These are phyloP conservation scores for Chytriomyces confervae DNA, from an alignment of 192 early-diverging fungal genomes.

Conservation along the genomic window DNA sequence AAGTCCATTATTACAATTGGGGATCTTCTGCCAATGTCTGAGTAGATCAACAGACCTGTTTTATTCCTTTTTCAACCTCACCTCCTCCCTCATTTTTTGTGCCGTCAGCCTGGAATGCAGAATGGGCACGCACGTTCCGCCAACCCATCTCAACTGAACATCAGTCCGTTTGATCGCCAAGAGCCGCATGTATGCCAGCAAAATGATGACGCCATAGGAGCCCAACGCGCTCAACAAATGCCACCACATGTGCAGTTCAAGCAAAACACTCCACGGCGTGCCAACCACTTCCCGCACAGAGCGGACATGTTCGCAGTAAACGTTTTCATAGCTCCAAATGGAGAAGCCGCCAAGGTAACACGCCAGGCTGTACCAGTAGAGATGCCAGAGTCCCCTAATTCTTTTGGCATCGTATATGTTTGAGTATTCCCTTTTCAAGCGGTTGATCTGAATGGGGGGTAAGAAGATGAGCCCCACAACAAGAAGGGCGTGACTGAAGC, in stretches of 20 bases:
- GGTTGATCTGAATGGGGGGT: constrained; percentile 37
- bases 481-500: constrained; percentile 33
- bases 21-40: too few relatives aligned
- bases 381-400: constrained; percentile 2
- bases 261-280: constrained; percentile 54
- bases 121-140: too few relatives aligned
- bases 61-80: too few relatives aligned
- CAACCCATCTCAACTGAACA: constrained; percentile 29
- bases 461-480: constrained; percentile 26
- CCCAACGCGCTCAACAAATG: constrained; percentile 48
- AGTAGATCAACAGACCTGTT: too few relatives aligned
- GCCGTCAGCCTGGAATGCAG: too few relatives aligned
- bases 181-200: constrained; percentile 27
- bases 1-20: too few relatives aligned
- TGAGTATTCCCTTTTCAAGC: constrained; percentile 5
- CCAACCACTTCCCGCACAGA: constrained; percentile 53
- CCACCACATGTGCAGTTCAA: constrained; percentile 58
- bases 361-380: not conserved
- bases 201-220: constrained; percentile 34
- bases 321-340: constrained; percentile 84
- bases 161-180: constrained; percentile 38
- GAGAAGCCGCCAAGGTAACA: constrained; percentile 46
- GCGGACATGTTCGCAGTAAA: constrained; percentile 66
- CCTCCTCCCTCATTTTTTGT: too few relatives aligned
- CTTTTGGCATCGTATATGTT: constrained; percentile 38